Percentiles rank a stretch among this genome's conserved stretches.
Conservation (phyloP, 73 alveolate genomes). For the Uronychia binucleata region DNA sequence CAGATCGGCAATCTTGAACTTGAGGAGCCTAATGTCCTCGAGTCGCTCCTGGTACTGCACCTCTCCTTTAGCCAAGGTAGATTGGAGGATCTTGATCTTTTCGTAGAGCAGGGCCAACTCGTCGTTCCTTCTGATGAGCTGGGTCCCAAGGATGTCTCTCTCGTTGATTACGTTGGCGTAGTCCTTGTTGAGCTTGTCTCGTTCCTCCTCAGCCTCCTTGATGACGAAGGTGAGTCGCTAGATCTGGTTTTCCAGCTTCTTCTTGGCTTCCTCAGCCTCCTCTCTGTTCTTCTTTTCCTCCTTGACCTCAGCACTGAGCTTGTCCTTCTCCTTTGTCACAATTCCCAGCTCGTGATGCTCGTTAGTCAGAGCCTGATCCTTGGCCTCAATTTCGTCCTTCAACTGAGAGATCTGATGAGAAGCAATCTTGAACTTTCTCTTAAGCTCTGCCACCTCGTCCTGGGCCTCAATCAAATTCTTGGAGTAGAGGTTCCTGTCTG, state of each 20-base stretch:
- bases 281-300: conserved; percentile 71
- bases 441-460: conserved; percentile 92
- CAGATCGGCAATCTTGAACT: conserved; percentile 77
- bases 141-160: conserved; percentile 92
- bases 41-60: conserved; percentile 83
- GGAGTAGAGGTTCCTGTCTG: conserved; percentile 97
- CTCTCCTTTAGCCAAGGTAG: conserved; percentile 91
- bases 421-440: conserved; percentile 86
- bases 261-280: conserved; percentile 78
- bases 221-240: conserved; percentile 75
- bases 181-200: conserved; percentile 81
- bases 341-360: conserved; percentile 76
- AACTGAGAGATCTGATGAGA: conserved; percentile 81
- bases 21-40: conserved; percentile 82
- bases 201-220: conserved; percentile 83
- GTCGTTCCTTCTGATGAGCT: conserved; percentile 97
- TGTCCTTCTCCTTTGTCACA: conserved; percentile 73
- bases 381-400: conserved; percentile 92
- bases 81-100: conserved; percentile 91
- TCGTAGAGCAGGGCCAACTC: conserved; percentile 98
- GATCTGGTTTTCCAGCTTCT: conserved; percentile 73
- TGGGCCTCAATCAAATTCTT: conserved; percentile 95
- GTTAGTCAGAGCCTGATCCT: conserved; percentile 79
- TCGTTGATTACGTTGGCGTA: conserved; percentile 84
- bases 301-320: conserved; percentile 67